Base-by-base conservation (phyloP, 2,329 filamentous ascomycete genomes). In the Fonsecaea pedrosoi region DNA sequence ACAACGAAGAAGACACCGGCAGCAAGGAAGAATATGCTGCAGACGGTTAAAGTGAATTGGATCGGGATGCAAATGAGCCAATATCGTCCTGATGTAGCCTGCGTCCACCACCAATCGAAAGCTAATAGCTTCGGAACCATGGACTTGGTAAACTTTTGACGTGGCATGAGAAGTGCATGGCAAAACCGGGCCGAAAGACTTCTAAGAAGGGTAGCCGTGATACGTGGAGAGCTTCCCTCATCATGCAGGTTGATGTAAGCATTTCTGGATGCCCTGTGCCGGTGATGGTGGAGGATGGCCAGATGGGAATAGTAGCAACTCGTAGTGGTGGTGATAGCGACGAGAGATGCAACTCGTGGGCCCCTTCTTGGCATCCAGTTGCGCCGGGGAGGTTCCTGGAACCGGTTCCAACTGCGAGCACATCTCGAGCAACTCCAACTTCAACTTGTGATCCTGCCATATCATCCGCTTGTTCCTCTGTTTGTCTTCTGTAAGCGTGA, bases 1-100 rank as follows among this genome's bases (percentile, higher is more conserved):
- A 45, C 66, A 71, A 60, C 63, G 74, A 32, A 78, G 79, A 10
- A 78, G 79, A 10, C 80, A 78, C 61, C 73, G 81, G 61, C 76
- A 81, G 70, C 25, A 50, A 64, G 37, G 66, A 69, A 37, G 76
- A 74, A 12, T 80, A 78, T 61, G 80, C 78, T 66, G 76, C 78
- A 66, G 78, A 80, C 3, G 66, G 66, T 79, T 67, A 79, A 61
- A 66, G 53, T 30, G 13, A 42, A 6, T n/a, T 42, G 15, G 13
- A 13, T 10, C 3, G 9, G 15, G n/a, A 7, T n/a, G 8, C 13
- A 5, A n/a, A n/a, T n/a, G 18, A n/a, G 15, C 18, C 40, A n/a
- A 42, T 42, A 34, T 6, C 12, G 15, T 18, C 15, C 15, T 40
- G 38, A 40, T 40, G 15, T 40, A 13, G 38, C 38, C 38, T 9